These are phyloP conservation scores for Lachnellula hyalina DNA, from an alignment of 2,329 filamentous ascomycete genomes.

Conservation along the genomic window DNA sequence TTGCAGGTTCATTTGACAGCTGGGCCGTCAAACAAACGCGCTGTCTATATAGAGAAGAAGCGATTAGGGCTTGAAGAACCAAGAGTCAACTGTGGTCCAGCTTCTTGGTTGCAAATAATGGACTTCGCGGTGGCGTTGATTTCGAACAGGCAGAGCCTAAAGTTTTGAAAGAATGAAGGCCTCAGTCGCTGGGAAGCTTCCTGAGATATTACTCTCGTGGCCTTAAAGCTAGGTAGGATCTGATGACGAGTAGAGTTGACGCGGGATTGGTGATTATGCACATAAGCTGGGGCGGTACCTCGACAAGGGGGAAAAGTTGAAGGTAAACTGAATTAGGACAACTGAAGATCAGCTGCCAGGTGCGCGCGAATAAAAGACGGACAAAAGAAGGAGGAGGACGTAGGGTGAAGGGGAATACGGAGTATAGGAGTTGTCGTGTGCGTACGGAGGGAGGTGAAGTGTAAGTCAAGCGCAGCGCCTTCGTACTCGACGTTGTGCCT, in stretches of 20 bases:
- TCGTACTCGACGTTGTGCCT: not conserved
- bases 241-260: constrained; percentile 23
- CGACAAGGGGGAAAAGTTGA: constrained; percentile 19
- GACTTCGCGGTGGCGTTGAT: constrained; percentile 3
- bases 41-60: constrained; percentile 31
- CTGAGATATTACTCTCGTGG: constrained; percentile 14
- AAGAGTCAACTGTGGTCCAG: constrained; percentile 13
- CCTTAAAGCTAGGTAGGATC: constrained; percentile 15
- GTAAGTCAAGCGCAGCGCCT: constrained; percentile 1
- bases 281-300: constrained; percentile 11
- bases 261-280: constrained; percentile 8
- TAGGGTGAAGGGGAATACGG: not conserved
- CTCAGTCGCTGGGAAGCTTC: constrained; percentile 7
- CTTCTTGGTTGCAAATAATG: constrained; percentile 6
- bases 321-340: constrained; percentile 16
- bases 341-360: constrained; percentile 27
- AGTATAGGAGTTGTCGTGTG: constrained; percentile 15
- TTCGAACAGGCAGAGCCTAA: constrained; percentile 8
- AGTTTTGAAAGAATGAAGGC: constrained; percentile 8
- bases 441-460: constrained; percentile 14
- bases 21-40: constrained; percentile 90
- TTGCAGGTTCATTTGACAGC: constrained; percentile 99
- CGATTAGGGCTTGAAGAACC: not conserved
- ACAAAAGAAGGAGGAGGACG: constrained; percentile 5
- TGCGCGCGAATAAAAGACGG: constrained; percentile 29